Base-by-base conservation (phyloP, 495 filamentous ascomycete species). In the Geoglossum glabrum region DNA sequence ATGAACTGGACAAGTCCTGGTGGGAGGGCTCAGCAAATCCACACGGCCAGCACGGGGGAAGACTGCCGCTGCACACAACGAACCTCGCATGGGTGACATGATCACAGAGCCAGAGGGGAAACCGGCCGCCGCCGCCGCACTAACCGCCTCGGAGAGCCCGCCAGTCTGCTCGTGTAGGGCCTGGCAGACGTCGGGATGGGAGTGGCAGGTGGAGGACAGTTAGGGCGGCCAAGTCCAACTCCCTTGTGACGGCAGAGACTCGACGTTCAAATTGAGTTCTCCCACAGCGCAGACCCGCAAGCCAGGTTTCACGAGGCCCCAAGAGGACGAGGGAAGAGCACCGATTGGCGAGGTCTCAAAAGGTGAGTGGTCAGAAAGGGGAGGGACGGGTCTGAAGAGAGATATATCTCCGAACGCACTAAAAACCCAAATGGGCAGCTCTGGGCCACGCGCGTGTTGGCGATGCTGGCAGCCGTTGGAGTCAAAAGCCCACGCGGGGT, bases 1-100 rank as follows among this genome's bases (percentile, higher is more conserved):
- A 99, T 97, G 75, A 99, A 99, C 70, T 95, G 90, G 28, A 97
- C 92, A 59, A 99, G 76, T 17, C 92, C 84, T 74, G 46, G 33
- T 27, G 10, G 10, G 36, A 38, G n/a, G 25, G 9, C 21, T 43
- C 31, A 26, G 43, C 56, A 58, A 52, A 9, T 52, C 28, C 3
- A 13, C 9, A 9, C 23, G 17, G n/a, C 13, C n/a, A 19, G 13
- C n/a, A 45, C 5, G 23, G n/a, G 13, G 17, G n/a, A 21, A 1
- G 1, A 3, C 11, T 3, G 19, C 49, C 23, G 49, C 43, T 5
- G 31, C 40, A 13, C 31, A 21, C 36, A 3, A 6, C 27, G 25
- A 21, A 30, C 52, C 36, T 21, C 73, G 82, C 85, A 90, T 90
- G 57, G 86, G 87, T 49, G 84, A 80, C 58, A 74, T 76, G 64